Evolutionary conservation across 768 basidiomycete genomes (phyloP).

Genomic region (Pluteus cervinus): DNA sequence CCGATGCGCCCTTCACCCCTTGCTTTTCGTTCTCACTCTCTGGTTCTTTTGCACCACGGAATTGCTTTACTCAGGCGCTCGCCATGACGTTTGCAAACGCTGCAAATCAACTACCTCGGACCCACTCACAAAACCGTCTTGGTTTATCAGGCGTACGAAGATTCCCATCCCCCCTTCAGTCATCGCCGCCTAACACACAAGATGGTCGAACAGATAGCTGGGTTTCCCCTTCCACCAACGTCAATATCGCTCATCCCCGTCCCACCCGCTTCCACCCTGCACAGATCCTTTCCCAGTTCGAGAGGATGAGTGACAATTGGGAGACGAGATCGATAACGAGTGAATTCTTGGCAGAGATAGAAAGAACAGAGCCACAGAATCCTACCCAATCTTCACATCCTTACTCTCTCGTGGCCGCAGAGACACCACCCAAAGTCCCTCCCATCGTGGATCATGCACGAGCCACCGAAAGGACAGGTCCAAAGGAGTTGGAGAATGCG

Average conservation of each 20-base stretch:
- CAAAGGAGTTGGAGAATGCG: constrained; percentile 45
- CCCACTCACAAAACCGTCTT: constrained; percentile 36
- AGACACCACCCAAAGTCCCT: constrained; percentile 48
- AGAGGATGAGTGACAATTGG: constrained; percentile 51
- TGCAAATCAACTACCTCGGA: constrained; percentile 34
- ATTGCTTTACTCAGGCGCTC: constrained; percentile 55
- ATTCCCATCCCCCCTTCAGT: constrained; percentile 43
- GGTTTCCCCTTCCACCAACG: constrained; percentile 8
- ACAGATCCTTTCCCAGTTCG: constrained; percentile 51
- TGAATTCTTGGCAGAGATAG: constrained; percentile 66
- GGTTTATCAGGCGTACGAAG: constrained; percentile 12
- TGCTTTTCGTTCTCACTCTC: neutral
- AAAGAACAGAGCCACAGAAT: constrained; percentile 47
- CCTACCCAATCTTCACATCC: constrained; percentile 18
- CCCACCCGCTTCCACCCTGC: constrained; percentile 52
- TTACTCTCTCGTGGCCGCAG: constrained; percentile 25
- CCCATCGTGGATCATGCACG: constrained; percentile 51
- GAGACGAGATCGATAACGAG: constrained; percentile 68
- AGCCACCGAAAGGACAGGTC: constrained; percentile 44
- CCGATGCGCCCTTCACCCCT: too few species aligned
- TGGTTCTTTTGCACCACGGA: constrained; percentile 13
- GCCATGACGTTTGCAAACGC: constrained; percentile 40
- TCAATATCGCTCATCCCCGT: constrained; percentile 52
- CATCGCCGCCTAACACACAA: constrained; percentile 18
- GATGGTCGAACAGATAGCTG: constrained; percentile 19